phyloP scores from a whole-genome alignment of 208 protist species.

The Crithidia expoeki region DNA sequence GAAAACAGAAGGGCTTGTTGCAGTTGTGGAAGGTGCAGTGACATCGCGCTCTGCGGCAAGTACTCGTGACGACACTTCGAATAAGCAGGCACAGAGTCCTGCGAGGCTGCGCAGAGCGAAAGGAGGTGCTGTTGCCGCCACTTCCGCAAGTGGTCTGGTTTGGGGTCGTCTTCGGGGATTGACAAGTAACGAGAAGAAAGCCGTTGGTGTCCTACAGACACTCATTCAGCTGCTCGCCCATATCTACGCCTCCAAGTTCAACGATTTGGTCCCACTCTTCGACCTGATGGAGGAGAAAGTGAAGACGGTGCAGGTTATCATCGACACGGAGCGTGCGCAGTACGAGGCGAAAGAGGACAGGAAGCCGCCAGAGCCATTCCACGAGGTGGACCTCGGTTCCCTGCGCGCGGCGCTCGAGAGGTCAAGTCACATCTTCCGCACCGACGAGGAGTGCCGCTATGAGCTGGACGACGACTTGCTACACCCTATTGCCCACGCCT shows the following conservation, averaged over 20 bases:
- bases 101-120: background rate
- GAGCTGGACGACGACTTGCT: slow-evolving; percentile 89
- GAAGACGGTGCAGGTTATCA: slow-evolving; percentile 48
- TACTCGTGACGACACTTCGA: too few species aligned
- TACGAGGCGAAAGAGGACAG: slow-evolving; percentile 54
- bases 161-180: slow-evolving; percentile 64
- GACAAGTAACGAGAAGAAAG: slow-evolving; percentile 76
- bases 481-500: slow-evolving; percentile 86
- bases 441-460: slow-evolving; percentile 76
- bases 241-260: slow-evolving; percentile 79
- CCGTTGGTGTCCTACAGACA: slow-evolving; percentile 58
- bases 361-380: slow-evolving; percentile 64
- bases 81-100: background rate
- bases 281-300: slow-evolving; percentile 55
- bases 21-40: background rate
- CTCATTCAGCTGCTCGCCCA: slow-evolving; percentile 75
- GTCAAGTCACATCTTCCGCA: slow-evolving; percentile 58
- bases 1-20: slow-evolving; percentile 1
- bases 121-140: background rate
- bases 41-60: background rate
- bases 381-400: slow-evolving; percentile 52
- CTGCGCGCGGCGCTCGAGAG: slow-evolving; percentile 42
- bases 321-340: slow-evolving; percentile 55
- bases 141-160: slow-evolving; percentile 19
- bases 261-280: slow-evolving; percentile 78